Percentiles rank a stretch among this genome's conserved stretches.
phyloP scores from a whole-genome alignment of 257 asterid species.

The Marsdenia floribunda region DNA sequence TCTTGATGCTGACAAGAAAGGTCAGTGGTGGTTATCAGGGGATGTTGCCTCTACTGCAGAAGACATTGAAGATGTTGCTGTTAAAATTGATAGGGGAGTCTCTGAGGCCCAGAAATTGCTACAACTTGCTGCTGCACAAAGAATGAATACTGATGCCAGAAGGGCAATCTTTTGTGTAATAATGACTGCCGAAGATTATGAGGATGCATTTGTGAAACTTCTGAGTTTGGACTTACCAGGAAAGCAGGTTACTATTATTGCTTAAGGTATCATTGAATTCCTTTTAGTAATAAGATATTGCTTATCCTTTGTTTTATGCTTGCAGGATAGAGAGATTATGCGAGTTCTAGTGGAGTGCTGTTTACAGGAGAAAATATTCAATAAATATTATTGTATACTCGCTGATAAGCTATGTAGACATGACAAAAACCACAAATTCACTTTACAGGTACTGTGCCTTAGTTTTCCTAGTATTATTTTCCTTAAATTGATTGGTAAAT shows the following conservation, averaged over 20 bases:
- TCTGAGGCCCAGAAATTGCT: slow-evolving; percentile 79
- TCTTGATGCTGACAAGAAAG: slow-evolving; percentile 80
- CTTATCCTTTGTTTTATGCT: slow-evolving; percentile 2
- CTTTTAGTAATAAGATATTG: neutral
- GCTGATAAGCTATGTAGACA: slow-evolving; percentile 84
- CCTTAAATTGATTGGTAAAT: neutral
- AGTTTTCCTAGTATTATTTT: neutral
- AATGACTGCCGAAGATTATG: slow-evolving; percentile 85
- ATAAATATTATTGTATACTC: slow-evolving; percentile 80
- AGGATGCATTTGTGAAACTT: slow-evolving; percentile 92
- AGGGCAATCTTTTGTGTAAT: slow-evolving; percentile 85
- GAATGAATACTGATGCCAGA: slow-evolving; percentile 94
- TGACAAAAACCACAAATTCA: slow-evolving; percentile 87
- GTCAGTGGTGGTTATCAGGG: slow-evolving; percentile 95
- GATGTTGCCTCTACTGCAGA: slow-evolving; percentile 42
- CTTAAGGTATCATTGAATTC: slow-evolving; percentile 3
- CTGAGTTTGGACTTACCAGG: slow-evolving; percentile 79
- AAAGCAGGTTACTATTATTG: slow-evolving; percentile 59
- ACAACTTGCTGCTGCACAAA: slow-evolving; percentile 77
- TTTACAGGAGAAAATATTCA: slow-evolving; percentile 85
- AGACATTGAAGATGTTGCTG: slow-evolving; percentile 63
- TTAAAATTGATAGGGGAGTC: slow-evolving; percentile 64
- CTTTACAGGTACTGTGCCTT: slow-evolving; percentile 67
- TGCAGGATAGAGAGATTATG: slow-evolving; percentile 92
- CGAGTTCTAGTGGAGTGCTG: slow-evolving; percentile 92